Evolutionary conservation across 768 basidiomycete species (phyloP).

Genomic region (Tephrocybe rancida): DNA sequence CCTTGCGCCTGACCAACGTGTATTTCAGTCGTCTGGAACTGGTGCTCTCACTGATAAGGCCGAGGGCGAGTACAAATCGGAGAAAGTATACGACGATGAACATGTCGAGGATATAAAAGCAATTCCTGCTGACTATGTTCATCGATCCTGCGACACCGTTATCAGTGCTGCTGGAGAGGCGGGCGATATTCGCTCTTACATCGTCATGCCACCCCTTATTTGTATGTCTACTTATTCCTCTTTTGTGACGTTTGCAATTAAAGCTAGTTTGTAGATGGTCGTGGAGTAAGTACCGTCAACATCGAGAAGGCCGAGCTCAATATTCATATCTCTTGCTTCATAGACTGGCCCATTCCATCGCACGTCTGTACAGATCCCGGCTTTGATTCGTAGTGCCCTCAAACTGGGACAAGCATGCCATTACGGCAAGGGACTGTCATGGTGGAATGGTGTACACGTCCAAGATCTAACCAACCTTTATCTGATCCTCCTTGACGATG

Average conservation of each 20-base stretch:
- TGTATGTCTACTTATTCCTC: constrained; percentile 1
- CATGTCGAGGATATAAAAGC: constrained; percentile 18
- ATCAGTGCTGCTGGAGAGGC: constrained; percentile 15
- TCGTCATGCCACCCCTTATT: constrained; percentile 17
- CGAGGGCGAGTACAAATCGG: constrained; percentile 12
- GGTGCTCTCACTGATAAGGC: constrained; percentile 14
- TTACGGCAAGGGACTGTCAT: constrained; percentile 15
- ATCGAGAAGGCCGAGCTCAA: background rate
- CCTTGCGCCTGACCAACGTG: background rate
- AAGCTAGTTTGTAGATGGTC: constrained; percentile 12
- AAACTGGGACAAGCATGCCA: constrained; percentile 13
- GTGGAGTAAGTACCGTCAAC: constrained; percentile 10
- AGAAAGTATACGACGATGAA: constrained; percentile 18
- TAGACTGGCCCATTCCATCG: constrained; percentile 20
- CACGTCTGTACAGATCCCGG: constrained; percentile 18
- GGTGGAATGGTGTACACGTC: constrained; percentile 19
- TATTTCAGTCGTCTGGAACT: constrained; percentile 12
- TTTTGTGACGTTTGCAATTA: background rate
- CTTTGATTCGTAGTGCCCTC: constrained; percentile 16
- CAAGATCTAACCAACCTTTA: constrained; percentile 15
- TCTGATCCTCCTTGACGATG: constrained; percentile 15
- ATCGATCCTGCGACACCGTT: constrained; percentile 13
- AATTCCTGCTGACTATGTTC: constrained; percentile 17
- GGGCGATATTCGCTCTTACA: constrained; percentile 16
- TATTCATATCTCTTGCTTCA: background rate